Conservation (phyloP, 257 asterid genomes). For the Solanum dulcamara region DNA sequence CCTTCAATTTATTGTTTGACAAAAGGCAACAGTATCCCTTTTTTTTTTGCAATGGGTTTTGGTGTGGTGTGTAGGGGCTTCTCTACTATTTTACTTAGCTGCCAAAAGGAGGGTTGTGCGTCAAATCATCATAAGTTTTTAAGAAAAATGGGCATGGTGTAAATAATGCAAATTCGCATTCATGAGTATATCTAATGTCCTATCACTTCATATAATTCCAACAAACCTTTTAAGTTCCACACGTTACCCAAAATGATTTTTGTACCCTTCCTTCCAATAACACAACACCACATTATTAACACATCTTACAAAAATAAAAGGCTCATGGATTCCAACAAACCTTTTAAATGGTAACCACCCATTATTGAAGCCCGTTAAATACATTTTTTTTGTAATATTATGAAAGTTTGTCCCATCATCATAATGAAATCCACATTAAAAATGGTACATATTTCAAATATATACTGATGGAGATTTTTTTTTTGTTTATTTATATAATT, state of each 20-base stretch:
- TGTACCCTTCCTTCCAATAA: not conserved
- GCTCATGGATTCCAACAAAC: no score
- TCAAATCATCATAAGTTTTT: conserved; percentile 12
- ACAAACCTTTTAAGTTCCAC: not conserved
- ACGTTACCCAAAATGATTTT: not conserved
- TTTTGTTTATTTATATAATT: no score
- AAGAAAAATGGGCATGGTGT: not conserved
- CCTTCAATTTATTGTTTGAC: not conserved
- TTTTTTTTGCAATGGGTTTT: not conserved
- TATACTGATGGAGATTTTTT: no score
- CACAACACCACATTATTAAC: not conserved
- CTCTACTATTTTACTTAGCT: not conserved
- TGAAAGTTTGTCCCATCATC: no score
- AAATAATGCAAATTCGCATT: not conserved
- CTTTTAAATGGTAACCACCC: no score
- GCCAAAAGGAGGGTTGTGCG: not conserved
- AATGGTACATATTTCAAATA: no score
- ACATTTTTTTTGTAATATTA: no score
- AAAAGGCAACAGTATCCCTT: not conserved
- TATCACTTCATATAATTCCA: not conserved
- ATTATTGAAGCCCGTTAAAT: no score
- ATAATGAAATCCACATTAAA: no score
- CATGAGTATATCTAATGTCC: not conserved
- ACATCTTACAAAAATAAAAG: no score
- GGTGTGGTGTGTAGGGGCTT: not conserved